These are phyloP conservation scores for Rosa persica DNA, from an alignment of 306 rosid genomes.

Conservation along the genomic window DNA sequence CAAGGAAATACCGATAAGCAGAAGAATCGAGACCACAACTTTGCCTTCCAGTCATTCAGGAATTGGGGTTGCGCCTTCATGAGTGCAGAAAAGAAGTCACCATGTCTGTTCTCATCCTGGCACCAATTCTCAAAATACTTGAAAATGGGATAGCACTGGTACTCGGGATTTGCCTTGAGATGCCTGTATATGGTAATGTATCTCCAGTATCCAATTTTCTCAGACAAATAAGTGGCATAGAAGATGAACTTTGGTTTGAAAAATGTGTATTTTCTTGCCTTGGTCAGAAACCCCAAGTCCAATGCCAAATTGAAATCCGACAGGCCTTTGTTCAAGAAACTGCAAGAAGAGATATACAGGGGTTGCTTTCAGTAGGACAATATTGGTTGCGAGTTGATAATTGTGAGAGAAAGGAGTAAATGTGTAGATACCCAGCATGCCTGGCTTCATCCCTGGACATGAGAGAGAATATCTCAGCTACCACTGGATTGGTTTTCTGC, in stretches of 20 bases:
- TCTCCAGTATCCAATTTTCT: constrained; percentile 99
- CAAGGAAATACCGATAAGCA: constrained; percentile 68
- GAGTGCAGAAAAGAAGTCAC: constrained; percentile 96
- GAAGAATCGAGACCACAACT: constrained; percentile 92
- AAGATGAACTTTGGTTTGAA: constrained; percentile 98
- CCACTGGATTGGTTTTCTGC: constrained; percentile 99
- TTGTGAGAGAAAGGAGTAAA: background rate
- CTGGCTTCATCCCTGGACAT: constrained; percentile 99
- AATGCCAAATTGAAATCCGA: constrained; percentile 96
- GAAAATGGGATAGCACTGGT: constrained; percentile 95
- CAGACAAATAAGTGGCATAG: constrained; percentile 95
- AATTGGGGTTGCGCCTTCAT: constrained; percentile 99
- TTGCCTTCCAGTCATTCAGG: constrained; percentile 99
- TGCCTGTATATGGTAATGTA: constrained; percentile 96
- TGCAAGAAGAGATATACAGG: constrained; percentile 33
- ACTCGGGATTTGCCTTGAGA: constrained; percentile 85
- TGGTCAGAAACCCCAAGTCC: constrained; percentile 99
- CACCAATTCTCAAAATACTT: constrained; percentile 99
- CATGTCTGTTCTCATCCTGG: constrained; percentile 98
- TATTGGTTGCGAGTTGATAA: background rate
- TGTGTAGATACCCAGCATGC: constrained; percentile 82
- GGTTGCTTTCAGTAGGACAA: background rate
- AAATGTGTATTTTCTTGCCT: constrained; percentile 94
- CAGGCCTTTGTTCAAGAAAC: constrained; percentile 93
- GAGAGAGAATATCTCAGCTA: constrained; percentile 99